Conservation (phyloP, 148 eudicot species). For the Pharnaceum exiguum region DNA sequence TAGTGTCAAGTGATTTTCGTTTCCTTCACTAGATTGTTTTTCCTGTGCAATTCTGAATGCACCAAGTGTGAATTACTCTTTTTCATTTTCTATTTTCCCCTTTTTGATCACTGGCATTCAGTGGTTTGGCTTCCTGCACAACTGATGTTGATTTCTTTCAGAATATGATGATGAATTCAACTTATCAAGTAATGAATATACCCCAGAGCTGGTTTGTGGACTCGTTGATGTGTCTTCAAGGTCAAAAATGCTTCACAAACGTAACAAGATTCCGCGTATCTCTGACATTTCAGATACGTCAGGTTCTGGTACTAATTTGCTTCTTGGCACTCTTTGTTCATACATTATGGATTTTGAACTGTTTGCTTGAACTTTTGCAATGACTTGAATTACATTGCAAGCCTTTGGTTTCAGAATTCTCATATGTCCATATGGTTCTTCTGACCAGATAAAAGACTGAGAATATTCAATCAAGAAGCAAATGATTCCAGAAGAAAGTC, state of each 20-base stretch:
- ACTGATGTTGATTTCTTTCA: no score
- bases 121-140: not conserved
- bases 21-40: not conserved
- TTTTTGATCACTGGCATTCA: not conserved
- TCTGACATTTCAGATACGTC: not conserved
- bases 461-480: constrained; percentile 2
- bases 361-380: not conserved
- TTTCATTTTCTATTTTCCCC: not conserved
- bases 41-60: not conserved
- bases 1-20: constrained; percentile 10
- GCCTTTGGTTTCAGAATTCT: not conserved
- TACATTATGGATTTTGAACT: not conserved
- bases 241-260: not conserved
- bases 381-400: not conserved
- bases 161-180: constrained; percentile 18
- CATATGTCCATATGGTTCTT: not conserved
- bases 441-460: constrained; percentile 10
- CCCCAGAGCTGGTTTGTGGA: not conserved
- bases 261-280: not conserved
- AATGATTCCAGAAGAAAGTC: no score
- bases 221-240: not conserved
- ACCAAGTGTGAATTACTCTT: not conserved
- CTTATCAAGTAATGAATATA: constrained; percentile 4
- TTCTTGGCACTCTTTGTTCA: not conserved
- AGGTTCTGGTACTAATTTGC: not conserved